Evolutionary conservation across 192 early-diverging fungal species (phyloP), one percentile per base, ranked within the genome.

Genomic region (Coemansia sp.): DNA sequence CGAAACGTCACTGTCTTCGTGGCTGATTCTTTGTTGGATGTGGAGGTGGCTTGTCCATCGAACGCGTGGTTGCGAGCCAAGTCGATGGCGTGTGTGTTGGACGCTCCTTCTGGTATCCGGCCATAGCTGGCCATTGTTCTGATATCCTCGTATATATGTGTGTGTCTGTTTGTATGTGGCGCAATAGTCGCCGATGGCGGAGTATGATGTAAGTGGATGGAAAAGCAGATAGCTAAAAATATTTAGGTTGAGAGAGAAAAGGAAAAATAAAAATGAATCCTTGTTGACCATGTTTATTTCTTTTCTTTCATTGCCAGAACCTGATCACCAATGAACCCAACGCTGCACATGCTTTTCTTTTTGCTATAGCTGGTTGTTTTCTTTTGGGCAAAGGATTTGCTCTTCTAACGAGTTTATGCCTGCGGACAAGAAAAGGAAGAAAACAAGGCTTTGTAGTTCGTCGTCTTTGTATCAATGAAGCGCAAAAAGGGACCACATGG

Each of bases 51-150:
- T 22, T 63, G 49, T 12, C 76, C 73, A 31, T 75, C 67, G 66
- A 83, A 83, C n/a, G 80, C 80, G 29, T 42, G 33, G 64, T 62
- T 75, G 57, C 63, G 71, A 22, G 76, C 69, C 64, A 83, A 68
- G 6, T 63, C 64, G 18, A 49, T 67, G 38, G 76, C 70, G 7
- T 73, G 42, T 20, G 62, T 16, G 7, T 62, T 52, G 18, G 59
- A 20, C 18, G 24, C 34, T 36, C 61, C 38, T 16, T 63, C 61
- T 41, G 55, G 20, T 59, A 63, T 54, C 5, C 68, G 44, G 3
- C 13, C 44, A 24, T 31, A 64, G 4, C 44, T 16, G 46, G 24
- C n/a, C 57, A 61, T 47, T 51, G 31, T 67, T 18, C 40, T 22
- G 8, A 27, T 36, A 27, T 29, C 29, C 31, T 27, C 38, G 60